Base-by-base conservation (phyloP, 2,329 filamentous ascomycete genomes). In the Biscogniauxia sp. region DNA sequence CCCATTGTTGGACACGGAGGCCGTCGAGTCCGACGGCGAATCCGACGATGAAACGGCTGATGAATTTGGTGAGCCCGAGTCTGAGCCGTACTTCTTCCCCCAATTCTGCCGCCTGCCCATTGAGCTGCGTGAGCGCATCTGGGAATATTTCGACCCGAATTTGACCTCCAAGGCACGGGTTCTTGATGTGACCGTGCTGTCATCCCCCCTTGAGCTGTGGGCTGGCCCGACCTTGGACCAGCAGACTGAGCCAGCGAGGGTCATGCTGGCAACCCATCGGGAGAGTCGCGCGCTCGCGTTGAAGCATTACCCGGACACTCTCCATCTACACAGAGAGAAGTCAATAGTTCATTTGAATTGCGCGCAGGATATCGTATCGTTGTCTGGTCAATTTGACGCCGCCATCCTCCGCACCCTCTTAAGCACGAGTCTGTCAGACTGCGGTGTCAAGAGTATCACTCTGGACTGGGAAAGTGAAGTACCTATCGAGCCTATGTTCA, bases 121-220 rank as follows among this genome's bases (percentile, higher is more conserved):
- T 7, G 76, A 78, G 59, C 70, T 78, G 13, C 74, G 75, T 37
- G 52, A 65, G 4, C 69, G 62, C 28, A 66, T 78, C 45, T 78
- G 76, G 76, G 70, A 72, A 19, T 64, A 68, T 8, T 73, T 74
- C 55, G 74, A 75, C 57, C 71, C 70, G 1, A 61, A 75, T 41
- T 61, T 77, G 11, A 69, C 64, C 37, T 63, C 56, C 1, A 65
- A 70, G 45, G 57, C 61, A 6, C 72, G 73, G 25, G 65, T 77
- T 1, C 69, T 72, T 17, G 49, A 37, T 0, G 5, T 61, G 5
- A 0, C 63, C 3, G 11, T 19, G 7, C 3, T 53, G 8, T 5
- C 6, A n/a, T 20, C 8, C 13, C 5, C 13, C 9, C 11, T 49
- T 7, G 56, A 62, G 1, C 19, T 72, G 5, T 68, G 60, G 62